Conservation (phyloP, 2,329 filamentous ascomycete species). For the Penicillium frequentans region DNA sequence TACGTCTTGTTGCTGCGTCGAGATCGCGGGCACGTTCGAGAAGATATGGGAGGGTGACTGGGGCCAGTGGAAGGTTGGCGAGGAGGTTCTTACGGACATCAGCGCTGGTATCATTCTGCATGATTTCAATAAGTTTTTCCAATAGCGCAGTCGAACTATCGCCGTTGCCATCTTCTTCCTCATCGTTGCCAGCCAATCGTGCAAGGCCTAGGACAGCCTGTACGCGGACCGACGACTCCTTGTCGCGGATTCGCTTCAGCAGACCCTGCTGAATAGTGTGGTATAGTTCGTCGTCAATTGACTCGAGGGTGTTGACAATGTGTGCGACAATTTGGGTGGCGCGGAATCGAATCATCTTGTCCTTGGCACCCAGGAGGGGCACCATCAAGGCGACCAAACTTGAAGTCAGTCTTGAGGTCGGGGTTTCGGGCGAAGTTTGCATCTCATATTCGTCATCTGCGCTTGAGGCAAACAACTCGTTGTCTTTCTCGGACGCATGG, state of each 20-base stretch:
- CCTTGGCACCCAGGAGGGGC: slow-evolving; percentile 78
- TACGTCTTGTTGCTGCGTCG: slow-evolving; percentile 78
- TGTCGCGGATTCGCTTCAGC: slow-evolving; percentile 84
- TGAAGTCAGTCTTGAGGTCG: slow-evolving; percentile 74
- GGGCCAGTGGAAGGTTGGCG: slow-evolving; percentile 83
- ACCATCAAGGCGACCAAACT: slow-evolving; percentile 72
- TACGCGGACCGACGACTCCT: slow-evolving; percentile 86
- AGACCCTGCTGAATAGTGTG: slow-evolving; percentile 76
- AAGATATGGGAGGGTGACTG: slow-evolving; percentile 78
- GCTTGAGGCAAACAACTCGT: slow-evolving; percentile 62
- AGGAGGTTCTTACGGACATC: slow-evolving; percentile 88
- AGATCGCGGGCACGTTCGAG: slow-evolving; percentile 88
- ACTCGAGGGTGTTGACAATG: slow-evolving; percentile 87
- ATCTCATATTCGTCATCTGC: slow-evolving; percentile 68
- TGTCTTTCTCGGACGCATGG: slow-evolving; percentile 66
- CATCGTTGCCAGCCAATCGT: slow-evolving; percentile 73
- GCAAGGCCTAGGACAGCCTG: slow-evolving; percentile 92
- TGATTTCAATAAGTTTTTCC: slow-evolving; percentile 78
- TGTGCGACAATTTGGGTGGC: slow-evolving; percentile 88
- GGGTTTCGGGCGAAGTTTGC: slow-evolving; percentile 75
- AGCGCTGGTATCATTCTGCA: slow-evolving; percentile 91
- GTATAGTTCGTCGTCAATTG: slow-evolving; percentile 90
- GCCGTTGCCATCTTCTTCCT: slow-evolving; percentile 63
- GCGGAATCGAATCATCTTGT: slow-evolving; percentile 88
- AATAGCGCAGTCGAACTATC: slow-evolving; percentile 67